These are phyloP conservation scores for Trypanosoma lewisi DNA, from an alignment of 208 protist genomes.

Conservation along the genomic window DNA sequence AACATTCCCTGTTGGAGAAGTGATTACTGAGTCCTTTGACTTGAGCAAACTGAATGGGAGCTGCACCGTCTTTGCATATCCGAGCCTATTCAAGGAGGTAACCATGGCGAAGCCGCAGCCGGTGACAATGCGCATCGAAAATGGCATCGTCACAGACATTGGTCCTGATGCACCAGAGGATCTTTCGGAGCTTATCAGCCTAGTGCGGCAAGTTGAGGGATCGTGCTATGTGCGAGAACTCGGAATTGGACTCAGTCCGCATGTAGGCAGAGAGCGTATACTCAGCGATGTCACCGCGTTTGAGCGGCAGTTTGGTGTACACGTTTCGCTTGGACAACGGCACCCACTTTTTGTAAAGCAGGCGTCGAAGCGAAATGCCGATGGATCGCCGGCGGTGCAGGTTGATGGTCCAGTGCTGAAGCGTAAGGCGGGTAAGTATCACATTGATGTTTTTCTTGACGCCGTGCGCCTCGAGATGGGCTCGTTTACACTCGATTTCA, in stretches of 20 bases:
- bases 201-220: slow-evolving; percentile 81
- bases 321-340: slow-evolving; percentile 84
- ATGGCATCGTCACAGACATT: slow-evolving; percentile 65
- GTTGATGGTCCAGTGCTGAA: slow-evolving; percentile 76
- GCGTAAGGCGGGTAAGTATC: slow-evolving; percentile 85
- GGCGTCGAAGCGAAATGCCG: slow-evolving; percentile 53
- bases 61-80: slow-evolving; percentile 84
- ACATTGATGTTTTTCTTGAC: slow-evolving; percentile 88
- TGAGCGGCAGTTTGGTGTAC: slow-evolving; percentile 89
- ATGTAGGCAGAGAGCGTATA: slow-evolving; percentile 67
- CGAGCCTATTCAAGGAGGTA: slow-evolving; percentile 71
- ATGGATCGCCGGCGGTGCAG: slow-evolving; percentile 53
- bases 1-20: slow-evolving; percentile 89
- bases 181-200: slow-evolving; percentile 71
- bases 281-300: slow-evolving; percentile 89
- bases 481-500: slow-evolving; percentile 68
- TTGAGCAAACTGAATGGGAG: slow-evolving; percentile 76
- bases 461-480: slow-evolving; percentile 59
- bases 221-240: slow-evolving; percentile 86
- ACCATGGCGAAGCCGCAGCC: slow-evolving; percentile 59
- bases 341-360: slow-evolving; percentile 91
- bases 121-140: slow-evolving; percentile 70
- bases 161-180: slow-evolving; percentile 59
- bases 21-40: slow-evolving; percentile 88
- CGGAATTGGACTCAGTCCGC: slow-evolving; percentile 89